These are phyloP conservation scores for Avena insularis DNA, from an alignment of 176 grass and related monocot species.

Conservation along the genomic window DNA sequence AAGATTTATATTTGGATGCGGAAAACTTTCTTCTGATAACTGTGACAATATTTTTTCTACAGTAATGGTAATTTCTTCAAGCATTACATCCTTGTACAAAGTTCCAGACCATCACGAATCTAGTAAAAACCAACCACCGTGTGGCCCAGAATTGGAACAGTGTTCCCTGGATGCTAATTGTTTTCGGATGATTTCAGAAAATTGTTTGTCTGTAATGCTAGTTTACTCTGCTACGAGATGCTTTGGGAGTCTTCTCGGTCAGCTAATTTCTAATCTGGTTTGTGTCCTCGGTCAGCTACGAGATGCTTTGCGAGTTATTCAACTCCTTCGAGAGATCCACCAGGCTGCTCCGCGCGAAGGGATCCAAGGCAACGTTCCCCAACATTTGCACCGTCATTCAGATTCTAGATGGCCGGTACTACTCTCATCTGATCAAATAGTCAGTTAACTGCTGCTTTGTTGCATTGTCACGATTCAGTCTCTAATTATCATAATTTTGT, in stretches of 20 bases:
- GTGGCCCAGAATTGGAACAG: too few species aligned
- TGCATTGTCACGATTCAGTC: too few species aligned
- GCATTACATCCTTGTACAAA: too few species aligned
- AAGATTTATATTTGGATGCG: not conserved
- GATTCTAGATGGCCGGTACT: conserved; percentile 64
- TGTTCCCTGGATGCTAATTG: too few species aligned
- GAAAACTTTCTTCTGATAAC: not conserved
- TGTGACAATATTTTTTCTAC: not conserved
- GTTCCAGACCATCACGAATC: too few species aligned
- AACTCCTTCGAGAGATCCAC: conserved; percentile 82
- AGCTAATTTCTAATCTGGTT: not conserved
- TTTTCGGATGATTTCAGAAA: too few species aligned
- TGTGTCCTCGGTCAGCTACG: conserved; percentile 50
- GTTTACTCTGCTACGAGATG: not conserved
- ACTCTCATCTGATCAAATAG: too few species aligned
- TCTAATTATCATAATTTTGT: too few species aligned
- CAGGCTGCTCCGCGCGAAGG: conserved; percentile 71
- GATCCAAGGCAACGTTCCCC: conserved; percentile 64
- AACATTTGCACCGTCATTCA: conserved; percentile 77
- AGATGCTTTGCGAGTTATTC: conserved; percentile 83
- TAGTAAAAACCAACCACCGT: too few species aligned
- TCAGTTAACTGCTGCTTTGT: too few species aligned
- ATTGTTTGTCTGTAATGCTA: not conserved
- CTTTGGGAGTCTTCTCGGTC: too few species aligned
- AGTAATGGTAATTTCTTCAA: not conserved